Conservation (phyloP, 1,284 basidiomycete genomes). For the Gymnopus androsaceus region DNA sequence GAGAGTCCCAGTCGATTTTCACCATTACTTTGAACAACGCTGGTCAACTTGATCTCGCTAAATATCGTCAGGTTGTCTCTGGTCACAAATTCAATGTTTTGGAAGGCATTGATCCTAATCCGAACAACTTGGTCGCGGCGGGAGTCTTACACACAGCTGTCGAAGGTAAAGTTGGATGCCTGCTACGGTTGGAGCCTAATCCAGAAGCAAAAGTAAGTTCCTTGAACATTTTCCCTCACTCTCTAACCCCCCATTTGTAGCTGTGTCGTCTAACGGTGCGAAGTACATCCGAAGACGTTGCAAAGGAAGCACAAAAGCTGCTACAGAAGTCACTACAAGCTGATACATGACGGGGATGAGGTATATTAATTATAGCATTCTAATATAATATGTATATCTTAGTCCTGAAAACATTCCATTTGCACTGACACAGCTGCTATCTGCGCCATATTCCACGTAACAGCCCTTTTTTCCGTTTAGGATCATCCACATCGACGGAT, state of each 20-base stretch:
- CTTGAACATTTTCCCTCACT: neutral
- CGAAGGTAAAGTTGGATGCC: slow-evolving; percentile 92
- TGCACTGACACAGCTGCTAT: slow-evolving; percentile 4
- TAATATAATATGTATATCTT: slow-evolving; percentile 15
- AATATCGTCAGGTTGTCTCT: slow-evolving; percentile 74
- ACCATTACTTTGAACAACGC: slow-evolving; percentile 68
- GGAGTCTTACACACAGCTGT: slow-evolving; percentile 88
- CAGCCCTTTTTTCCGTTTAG: slow-evolving; percentile 28
- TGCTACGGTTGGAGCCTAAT: slow-evolving; percentile 93
- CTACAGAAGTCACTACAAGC: slow-evolving; percentile 57
- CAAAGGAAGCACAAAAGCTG: slow-evolving; percentile 74
- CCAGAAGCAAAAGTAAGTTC: slow-evolving; percentile 82
- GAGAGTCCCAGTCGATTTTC: slow-evolving; percentile 91
- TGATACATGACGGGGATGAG: slow-evolving; percentile 12
- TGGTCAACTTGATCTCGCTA: slow-evolving; percentile 75
- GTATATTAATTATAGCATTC: neutral
- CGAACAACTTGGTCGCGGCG: slow-evolving; percentile 86
- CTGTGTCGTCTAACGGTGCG: slow-evolving; percentile 92
- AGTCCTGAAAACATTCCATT: slow-evolving; percentile 2
- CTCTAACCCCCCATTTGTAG: slow-evolving; percentile 40
- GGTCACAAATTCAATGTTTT: slow-evolving; percentile 81
- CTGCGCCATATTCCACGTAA: slow-evolving; percentile 31
- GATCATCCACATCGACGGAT: slow-evolving; percentile 20
- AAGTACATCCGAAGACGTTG: slow-evolving; percentile 93
- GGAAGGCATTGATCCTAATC: slow-evolving; percentile 83